These are phyloP conservation scores for Vitis cinerea DNA, from an alignment of 164 flowering plant species.

Conservation along the genomic window DNA sequence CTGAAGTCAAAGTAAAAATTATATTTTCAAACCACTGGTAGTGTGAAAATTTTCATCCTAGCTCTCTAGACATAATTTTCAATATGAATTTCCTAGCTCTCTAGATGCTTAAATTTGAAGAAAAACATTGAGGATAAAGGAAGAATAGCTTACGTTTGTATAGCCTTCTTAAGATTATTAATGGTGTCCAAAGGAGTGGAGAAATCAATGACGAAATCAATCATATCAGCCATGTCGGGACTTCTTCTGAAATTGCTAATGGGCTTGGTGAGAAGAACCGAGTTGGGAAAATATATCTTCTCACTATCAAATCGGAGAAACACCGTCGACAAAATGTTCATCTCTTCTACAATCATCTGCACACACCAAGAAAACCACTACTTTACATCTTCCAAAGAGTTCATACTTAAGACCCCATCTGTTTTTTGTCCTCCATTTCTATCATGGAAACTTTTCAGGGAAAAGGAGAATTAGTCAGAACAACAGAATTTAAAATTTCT, in stretches of 20 bases:
- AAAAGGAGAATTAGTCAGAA: no score
- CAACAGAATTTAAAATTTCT: no score
- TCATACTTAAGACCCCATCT: no score
- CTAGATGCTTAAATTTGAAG: not conserved
- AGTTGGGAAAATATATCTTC: conserved; percentile 37
- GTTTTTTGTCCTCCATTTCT: no score
- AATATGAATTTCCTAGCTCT: not conserved
- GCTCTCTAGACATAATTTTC: not conserved
- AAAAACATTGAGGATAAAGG: not conserved
- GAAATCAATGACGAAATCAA: conserved; percentile 28
- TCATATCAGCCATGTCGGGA: conserved; percentile 35
- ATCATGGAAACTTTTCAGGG: no score
- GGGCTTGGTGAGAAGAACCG: conserved; percentile 29
- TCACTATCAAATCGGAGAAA: conserved; percentile 39
- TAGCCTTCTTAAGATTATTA: conserved; percentile 32
- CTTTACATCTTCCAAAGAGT: no score
- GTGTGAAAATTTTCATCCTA: no score
- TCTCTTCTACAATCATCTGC: conserved; percentile 72
- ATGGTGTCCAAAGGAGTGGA: conserved; percentile 32
- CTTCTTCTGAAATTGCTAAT: conserved; percentile 40
- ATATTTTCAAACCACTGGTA: no score
- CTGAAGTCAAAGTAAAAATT: no score
- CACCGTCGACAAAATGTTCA: conserved; percentile 61
- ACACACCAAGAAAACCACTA: not conserved
- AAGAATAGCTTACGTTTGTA: conserved; percentile 33